Percentiles rank a stretch among this genome's conserved stretches.
Conservation (phyloP, 768 basidiomycete species). For the Pleurotus tuoliensis region DNA sequence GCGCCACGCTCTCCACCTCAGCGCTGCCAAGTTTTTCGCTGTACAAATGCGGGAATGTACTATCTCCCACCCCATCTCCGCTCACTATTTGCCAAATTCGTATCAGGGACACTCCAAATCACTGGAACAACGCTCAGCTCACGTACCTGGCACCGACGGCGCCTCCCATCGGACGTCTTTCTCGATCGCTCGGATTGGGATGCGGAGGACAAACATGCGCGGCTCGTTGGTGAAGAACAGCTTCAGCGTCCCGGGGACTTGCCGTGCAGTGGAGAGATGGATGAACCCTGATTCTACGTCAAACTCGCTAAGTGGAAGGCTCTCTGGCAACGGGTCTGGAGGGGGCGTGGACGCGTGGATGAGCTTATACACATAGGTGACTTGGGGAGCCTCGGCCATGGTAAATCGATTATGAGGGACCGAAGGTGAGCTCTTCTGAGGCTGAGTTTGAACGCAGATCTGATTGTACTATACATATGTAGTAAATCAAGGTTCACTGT, state of each 20-base stretch:
- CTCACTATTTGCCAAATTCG: background rate
- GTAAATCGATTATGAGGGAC: background rate
- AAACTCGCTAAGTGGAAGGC: slow-evolving; percentile 33
- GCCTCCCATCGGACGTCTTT: background rate
- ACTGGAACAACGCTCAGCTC: background rate
- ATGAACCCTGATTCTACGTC: slow-evolving; percentile 41
- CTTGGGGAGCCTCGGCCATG: background rate
- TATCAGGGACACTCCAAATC: background rate
- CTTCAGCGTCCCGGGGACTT: slow-evolving; percentile 32
- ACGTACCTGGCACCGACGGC: background rate
- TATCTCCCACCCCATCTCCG: background rate
- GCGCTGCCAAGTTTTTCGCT: slow-evolving; percentile 1
- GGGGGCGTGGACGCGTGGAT: slow-evolving; percentile 22
- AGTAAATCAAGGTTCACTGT: background rate
- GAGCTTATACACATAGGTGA: slow-evolving; percentile 34
- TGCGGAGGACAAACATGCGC: background rate
- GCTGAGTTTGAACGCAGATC: background rate
- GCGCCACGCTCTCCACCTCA: slow-evolving; percentile 1
- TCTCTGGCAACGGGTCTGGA: slow-evolving; percentile 27
- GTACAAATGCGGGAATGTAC: slow-evolving; percentile 8
- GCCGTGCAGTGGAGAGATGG: slow-evolving; percentile 37
- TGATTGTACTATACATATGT: background rate
- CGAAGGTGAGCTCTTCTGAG: background rate
- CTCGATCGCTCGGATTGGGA: background rate
- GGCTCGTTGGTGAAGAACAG: slow-evolving; percentile 29